Percentiles rank a stretch among this genome's conserved stretches.
Evolutionary conservation across 768 basidiomycete genomes (phyloP).

Genomic region (Amanita exitialis): DNA sequence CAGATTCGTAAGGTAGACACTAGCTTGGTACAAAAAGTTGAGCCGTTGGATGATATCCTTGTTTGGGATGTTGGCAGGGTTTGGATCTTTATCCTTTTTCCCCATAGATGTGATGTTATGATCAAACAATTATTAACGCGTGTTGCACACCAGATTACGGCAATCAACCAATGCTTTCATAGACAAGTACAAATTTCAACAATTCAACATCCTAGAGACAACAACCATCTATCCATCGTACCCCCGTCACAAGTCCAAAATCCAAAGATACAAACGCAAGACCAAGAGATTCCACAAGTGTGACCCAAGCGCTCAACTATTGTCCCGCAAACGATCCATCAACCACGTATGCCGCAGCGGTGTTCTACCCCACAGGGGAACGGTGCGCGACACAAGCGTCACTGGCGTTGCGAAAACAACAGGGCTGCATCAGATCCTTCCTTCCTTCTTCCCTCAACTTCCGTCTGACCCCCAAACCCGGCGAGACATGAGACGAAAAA

Average conservation of each 20-base stretch:
- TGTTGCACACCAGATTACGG: neutral
- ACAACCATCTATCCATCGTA: neutral
- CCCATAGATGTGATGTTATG: conserved; percentile 35
- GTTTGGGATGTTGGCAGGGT: conserved; percentile 27
- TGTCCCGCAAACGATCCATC: conserved; percentile 3
- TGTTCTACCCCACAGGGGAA: conserved; percentile 8
- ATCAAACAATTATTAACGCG: too few relatives aligned
- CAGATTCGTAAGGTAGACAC: conserved; percentile 38
- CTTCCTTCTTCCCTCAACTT: conserved; percentile 6
- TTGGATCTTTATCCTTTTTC: conserved; percentile 57
- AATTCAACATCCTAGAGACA: neutral
- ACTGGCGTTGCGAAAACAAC: neutral
- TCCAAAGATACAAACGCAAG: neutral
- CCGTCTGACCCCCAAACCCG: conserved; percentile 1
- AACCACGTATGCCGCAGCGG: neutral
- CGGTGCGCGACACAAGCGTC: neutral
- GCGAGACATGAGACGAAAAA: neutral
- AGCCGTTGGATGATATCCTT: conserved; percentile 57
- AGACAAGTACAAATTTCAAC: neutral
- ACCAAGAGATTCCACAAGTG: conserved; percentile 4
- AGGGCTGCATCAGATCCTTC: conserved; percentile 6
- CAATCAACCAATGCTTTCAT: neutral
- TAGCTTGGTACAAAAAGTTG: conserved; percentile 81
- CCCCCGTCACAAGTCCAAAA: neutral
- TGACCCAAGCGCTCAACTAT: conserved; percentile 6